phyloP scores from a whole-genome alignment of 1,284 basidiomycete genomes.

The Trichosporon sp. region DNA sequence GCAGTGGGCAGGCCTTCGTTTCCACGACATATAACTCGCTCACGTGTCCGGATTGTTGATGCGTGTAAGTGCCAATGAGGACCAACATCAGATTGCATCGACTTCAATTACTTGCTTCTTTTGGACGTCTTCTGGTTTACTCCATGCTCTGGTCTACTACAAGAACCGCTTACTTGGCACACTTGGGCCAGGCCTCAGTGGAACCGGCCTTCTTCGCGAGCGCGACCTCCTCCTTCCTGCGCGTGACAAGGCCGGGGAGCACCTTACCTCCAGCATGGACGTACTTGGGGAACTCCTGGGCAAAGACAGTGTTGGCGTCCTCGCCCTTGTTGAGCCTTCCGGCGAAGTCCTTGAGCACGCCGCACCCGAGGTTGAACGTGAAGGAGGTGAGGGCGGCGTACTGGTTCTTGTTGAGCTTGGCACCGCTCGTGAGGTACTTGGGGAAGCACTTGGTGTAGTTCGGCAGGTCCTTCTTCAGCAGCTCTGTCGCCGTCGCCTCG shows the following conservation, averaged over 20 bases:
- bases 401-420: constrained; percentile 20
- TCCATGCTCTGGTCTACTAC: neutral
- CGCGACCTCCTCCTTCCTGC: constrained; percentile 4
- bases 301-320: constrained; percentile 1
- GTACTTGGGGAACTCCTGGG: constrained; percentile 12
- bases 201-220: constrained; percentile 5
- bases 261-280: neutral
- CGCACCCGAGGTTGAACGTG: constrained; percentile 20
- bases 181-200: constrained; percentile 1
- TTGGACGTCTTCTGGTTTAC: neutral
- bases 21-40: too few species aligned
- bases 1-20: too few species aligned
- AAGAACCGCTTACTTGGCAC: neutral
- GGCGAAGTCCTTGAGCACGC: neutral
- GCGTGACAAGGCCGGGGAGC: neutral
- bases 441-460: constrained; percentile 2
- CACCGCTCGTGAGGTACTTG: neutral
- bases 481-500: constrained; percentile 5
- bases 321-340: constrained; percentile 4
- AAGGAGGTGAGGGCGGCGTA: constrained; percentile 9
- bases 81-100: too few species aligned
- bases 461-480: constrained; percentile 15
- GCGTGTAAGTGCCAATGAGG: too few species aligned
- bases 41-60: too few species aligned
- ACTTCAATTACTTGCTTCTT: too few species aligned